Base-by-base conservation (phyloP, 2,329 filamentous ascomycete species). In the Zasmidium citrigriseum region DNA sequence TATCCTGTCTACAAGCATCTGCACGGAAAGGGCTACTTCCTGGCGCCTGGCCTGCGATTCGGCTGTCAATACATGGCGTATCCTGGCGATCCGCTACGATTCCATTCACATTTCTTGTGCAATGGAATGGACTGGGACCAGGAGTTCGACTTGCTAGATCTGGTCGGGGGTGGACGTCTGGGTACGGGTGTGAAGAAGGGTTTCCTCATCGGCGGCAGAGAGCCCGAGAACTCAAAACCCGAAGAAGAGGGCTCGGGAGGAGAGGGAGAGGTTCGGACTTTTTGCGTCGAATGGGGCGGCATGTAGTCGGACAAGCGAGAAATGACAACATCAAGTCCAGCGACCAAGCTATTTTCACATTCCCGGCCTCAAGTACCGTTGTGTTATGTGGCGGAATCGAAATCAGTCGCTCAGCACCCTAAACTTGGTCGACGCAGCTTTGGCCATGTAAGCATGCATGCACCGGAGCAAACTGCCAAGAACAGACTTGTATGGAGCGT, bases 171-270 rank as follows among this genome's bases (percentile, higher is more conserved):
- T 7, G 95, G 95, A 4, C 83, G 95, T 66, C 75, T 99, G 62
- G 95, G 93, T 0, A 98, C 95, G 1, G 91, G 91, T 51, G 95
- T 98, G 20, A 99, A 99, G 81, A 99, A 99, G 76, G 90, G 91
- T 0, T 97, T 92, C 68, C 78, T 99, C 54, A 83, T 99, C 57
- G 93, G 93, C 5, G 92, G 91, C 0, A 80, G 84, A 67, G 77
- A 83, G 54, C 69, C 74, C 48, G 64, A 67, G 16, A 72, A 70
- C 12, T 12, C 61, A 68, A 23, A 66, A 67, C 21, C 54, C 61
- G 11, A 64, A 45, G 55, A 73, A 9, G 68, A 72, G 1, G 71
- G 69, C 41, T 73, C 78, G 29, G 73, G 71, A 11, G 66, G 72
- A 16, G 80, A 70, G 27, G 62, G 70, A 22, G 62, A 73, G 52